Evolutionary conservation across 768 basidiomycete species (phyloP).

Genomic region (Daedalea quercina): DNA sequence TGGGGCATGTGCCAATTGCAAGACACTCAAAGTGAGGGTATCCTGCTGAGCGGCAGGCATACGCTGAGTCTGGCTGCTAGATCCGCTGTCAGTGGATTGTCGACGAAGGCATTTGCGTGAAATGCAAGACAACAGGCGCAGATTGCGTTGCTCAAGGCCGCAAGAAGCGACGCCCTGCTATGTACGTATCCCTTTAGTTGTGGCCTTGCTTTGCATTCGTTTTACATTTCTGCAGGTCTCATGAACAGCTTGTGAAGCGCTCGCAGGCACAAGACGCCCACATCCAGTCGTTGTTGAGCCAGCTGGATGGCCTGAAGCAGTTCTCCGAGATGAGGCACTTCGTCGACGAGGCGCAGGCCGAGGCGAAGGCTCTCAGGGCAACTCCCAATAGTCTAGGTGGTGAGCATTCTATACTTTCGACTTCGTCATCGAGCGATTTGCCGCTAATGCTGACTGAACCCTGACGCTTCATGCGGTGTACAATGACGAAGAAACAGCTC

Average conservation of each 20-base stretch:
- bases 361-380: constrained; percentile 8
- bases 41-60: too few relatives aligned
- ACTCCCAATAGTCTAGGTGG: neutral
- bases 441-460: too few relatives aligned
- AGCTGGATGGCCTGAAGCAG: constrained; percentile 4
- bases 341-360: neutral
- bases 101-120: constrained; percentile 38
- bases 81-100: constrained; percentile 45
- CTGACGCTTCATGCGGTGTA: neutral
- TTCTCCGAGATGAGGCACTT: constrained; percentile 15
- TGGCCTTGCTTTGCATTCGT: neutral
- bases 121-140: constrained; percentile 42
- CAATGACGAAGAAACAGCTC: neutral
- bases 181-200: constrained; percentile 39
- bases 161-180: constrained; percentile 53
- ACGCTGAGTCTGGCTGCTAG: constrained; percentile 20
- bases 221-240: constrained; percentile 31
- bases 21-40: neutral
- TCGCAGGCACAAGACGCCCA: constrained; percentile 23
- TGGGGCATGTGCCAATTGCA: constrained; percentile 1
- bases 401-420: too few relatives aligned
- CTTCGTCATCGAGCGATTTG: too few relatives aligned
- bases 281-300: constrained; percentile 5
- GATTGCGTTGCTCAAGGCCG: constrained; percentile 40
- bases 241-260: constrained; percentile 45